Evolutionary conservation across 176 grass and related monocot species (phyloP), one percentile per base, ranked within the genome.

Genomic region (Hordeum marinum): DNA sequence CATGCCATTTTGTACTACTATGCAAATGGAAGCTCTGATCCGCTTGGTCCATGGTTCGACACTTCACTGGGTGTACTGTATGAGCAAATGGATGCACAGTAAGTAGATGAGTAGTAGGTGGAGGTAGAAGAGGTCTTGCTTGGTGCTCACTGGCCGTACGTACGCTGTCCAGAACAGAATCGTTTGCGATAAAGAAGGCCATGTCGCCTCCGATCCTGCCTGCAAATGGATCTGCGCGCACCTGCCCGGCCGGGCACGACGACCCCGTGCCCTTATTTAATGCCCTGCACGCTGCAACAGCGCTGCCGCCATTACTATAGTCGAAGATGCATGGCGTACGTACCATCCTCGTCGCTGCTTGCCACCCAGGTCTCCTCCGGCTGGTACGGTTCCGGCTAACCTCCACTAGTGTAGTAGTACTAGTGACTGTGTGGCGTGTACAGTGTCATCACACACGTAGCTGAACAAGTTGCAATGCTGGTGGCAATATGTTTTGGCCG

Each of bases 231-330:
- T 14, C 31, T 24, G 67, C 14, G 13, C 77, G 14, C 72, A 82
- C 83, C 79, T 26, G 79, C 67, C 60, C 66, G 27, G 26, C 58
- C 37, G 80, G 80, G 9, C 70, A 83, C 63, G 74, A 43, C 72
- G 48, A 87, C 66, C 75, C n/a, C 80, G 65, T 90, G 80, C 15
- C 45, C 35, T 72, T 57, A 40, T 83, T 82, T 45, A 83, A 83
- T 82, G 79, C 54, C 37, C 41, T 31, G 2, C 60, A 8, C 54
- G 27, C 41, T 31, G 2, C 60, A 8, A 7, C 35, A 50, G 68
- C 21, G 36, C 43, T 7, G 17, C 35, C 68, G 31, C 9, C 29
- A 43, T 43, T 41, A 36, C 35, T 36, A 42, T 27, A 68, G 24
- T 27, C 20, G 11, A 15, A 37, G 76, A 61, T 40, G 11, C 61